These are phyloP conservation scores for Knufia petricola DNA, from an alignment of 2,329 filamentous ascomycete species.

Conservation along the genomic window DNA sequence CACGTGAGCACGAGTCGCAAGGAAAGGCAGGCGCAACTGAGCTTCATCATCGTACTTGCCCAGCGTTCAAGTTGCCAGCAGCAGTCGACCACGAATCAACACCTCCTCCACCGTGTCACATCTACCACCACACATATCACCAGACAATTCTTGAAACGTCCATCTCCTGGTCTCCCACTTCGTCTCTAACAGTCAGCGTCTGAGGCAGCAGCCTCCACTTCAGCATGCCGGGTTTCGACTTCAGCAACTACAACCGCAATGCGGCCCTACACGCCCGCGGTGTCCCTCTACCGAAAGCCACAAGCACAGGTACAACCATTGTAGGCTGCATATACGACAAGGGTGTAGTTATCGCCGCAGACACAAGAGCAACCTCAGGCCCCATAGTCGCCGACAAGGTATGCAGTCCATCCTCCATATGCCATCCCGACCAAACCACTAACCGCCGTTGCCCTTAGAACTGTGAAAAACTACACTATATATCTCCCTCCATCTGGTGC, in stretches of 20 bases:
- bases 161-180: too few relatives aligned
- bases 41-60: not conserved
- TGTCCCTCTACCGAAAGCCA: conserved; percentile 91
- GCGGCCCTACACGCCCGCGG: conserved; percentile 87
- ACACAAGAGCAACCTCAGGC: conserved; percentile 92
- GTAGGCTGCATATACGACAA: conserved; percentile 95
- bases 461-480: conserved; percentile 99
- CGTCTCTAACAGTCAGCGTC: not conserved
- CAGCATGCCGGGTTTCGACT: conserved; percentile 91
- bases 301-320: conserved; percentile 97
- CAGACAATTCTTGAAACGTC: too few relatives aligned
- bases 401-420: conserved; percentile 18
- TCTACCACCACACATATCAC: too few relatives aligned
- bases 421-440: not conserved
- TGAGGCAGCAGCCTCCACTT: conserved; percentile 5
- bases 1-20: conserved; percentile 4
- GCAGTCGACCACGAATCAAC: not conserved
- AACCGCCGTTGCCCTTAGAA: conserved; percentile 47
- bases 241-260: conserved; percentile 99
- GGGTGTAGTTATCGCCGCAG: conserved; percentile 95
- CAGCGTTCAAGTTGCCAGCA: not conserved
- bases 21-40: conserved; percentile 1
- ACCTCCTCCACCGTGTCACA: conserved; percentile 1
- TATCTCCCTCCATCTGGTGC: conserved; percentile 97
- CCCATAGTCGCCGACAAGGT: conserved; percentile 98